Evolutionary conservation across 805 yeast genomes (phyloP).

Genomic region (Barnettozyma pratensis): DNA sequence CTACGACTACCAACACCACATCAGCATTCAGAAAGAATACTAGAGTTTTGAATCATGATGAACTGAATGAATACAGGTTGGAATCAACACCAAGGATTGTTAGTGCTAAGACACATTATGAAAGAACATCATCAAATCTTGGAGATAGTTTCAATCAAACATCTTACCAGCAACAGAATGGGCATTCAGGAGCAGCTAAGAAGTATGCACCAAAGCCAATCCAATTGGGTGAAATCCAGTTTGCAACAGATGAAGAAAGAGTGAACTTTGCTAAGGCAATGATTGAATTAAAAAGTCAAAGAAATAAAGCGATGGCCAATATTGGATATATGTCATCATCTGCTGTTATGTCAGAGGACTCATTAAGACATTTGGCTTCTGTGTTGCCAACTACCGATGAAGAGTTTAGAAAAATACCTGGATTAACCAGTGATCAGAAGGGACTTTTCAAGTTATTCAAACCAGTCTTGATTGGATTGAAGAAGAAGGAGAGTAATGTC

Average conservation of each 20-base stretch:
- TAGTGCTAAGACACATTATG: constrained; percentile 20
- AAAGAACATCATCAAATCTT: constrained; percentile 20
- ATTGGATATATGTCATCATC: constrained; percentile 31
- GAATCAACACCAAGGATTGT: constrained; percentile 21
- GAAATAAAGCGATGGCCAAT: constrained; percentile 39
- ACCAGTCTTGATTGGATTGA: constrained; percentile 25
- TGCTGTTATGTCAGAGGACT: constrained; percentile 31
- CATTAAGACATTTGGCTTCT: constrained; percentile 50
- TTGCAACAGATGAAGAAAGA: constrained; percentile 20
- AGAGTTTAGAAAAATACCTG: constrained; percentile 39
- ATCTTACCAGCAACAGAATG: background rate
- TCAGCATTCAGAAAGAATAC: background rate
- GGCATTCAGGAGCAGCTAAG: background rate
- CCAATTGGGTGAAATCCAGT: constrained; percentile 15
- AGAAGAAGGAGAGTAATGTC: constrained; percentile 2
- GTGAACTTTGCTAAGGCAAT: constrained; percentile 13
- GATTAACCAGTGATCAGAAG: constrained; percentile 23
- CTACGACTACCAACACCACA: constrained; percentile 3
- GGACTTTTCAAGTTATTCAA: constrained; percentile 36
- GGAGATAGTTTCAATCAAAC: constrained; percentile 11
- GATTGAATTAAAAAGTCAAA: constrained; percentile 32
- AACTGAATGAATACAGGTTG: constrained; percentile 18
- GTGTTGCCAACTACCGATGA: constrained; percentile 45
- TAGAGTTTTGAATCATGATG: constrained; percentile 4
- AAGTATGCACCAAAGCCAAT: constrained; percentile 18